Conservation (phyloP, 495 filamentous ascomycete genomes). For the Tuber borchii region DNA sequence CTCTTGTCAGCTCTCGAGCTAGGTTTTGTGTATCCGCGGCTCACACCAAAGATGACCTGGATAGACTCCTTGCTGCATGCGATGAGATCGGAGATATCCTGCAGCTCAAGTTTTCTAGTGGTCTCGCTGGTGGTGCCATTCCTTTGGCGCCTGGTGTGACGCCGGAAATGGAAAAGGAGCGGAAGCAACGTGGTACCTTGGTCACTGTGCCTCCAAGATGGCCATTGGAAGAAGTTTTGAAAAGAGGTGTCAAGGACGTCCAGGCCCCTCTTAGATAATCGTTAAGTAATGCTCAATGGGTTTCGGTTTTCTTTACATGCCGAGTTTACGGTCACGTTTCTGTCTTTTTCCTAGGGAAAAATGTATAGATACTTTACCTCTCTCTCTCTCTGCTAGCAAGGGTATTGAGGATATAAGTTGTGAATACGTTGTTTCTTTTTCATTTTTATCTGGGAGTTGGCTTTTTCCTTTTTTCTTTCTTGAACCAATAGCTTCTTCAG, state of each 20-base stretch:
- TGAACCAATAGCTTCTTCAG: slow-evolving; percentile 28
- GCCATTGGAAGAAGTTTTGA: slow-evolving; percentile 72
- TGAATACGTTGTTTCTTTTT: slow-evolving; percentile 14
- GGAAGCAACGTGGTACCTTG: slow-evolving; percentile 54
- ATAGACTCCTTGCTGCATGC: slow-evolving; percentile 80
- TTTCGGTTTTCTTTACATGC: background rate
- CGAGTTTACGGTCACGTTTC: background rate
- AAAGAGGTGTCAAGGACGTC: slow-evolving; percentile 69
- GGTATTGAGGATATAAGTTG: slow-evolving; percentile 9
- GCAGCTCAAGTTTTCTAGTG: slow-evolving; percentile 92
- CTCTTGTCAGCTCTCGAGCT: slow-evolving; percentile 84
- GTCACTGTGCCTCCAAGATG: slow-evolving; percentile 66
- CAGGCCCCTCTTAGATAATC: slow-evolving; percentile 60
- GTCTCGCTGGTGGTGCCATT: slow-evolving; percentile 78
- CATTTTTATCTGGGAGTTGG: slow-evolving; percentile 14
- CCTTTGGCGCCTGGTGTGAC: slow-evolving; percentile 63
- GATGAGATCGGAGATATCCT: slow-evolving; percentile 87
- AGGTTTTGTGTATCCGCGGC: slow-evolving; percentile 93
- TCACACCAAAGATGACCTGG: slow-evolving; percentile 96
- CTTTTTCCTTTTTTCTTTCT: slow-evolving; percentile 14
- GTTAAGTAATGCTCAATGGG: slow-evolving; percentile 10
- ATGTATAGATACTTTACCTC: slow-evolving; percentile 16
- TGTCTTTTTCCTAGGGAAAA: slow-evolving; percentile 23
- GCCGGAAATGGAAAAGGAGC: slow-evolving; percentile 64
- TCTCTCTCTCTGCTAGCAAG: background rate